Conservation (phyloP, 2,329 filamentous ascomycete genomes). For the Xenoacremonium recifei region DNA sequence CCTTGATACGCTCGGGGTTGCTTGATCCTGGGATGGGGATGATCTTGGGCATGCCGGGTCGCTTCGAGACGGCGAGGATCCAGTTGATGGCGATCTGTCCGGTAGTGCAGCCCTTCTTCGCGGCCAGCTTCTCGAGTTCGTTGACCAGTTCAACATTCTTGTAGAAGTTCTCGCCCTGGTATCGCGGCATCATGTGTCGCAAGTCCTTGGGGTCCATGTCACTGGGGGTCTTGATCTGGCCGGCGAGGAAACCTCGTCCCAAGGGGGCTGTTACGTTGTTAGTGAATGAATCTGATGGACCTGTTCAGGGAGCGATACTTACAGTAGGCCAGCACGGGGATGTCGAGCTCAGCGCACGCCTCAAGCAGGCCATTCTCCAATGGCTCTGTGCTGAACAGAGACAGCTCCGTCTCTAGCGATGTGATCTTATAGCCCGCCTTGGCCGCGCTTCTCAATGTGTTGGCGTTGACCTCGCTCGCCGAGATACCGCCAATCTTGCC, state of each 20-base stretch:
- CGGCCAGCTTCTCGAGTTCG: slow-evolving; percentile 55
- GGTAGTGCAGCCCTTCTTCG: slow-evolving; percentile 57
- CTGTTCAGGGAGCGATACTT: slow-evolving; percentile 5
- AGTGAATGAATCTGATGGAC: slow-evolving; percentile 11
- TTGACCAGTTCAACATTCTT: slow-evolving; percentile 62
- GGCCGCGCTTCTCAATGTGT: slow-evolving; percentile 44
- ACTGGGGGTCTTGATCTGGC: slow-evolving; percentile 47
- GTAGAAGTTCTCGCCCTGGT: slow-evolving; percentile 59
- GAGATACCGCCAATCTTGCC: slow-evolving; percentile 49
- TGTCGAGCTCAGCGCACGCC: slow-evolving; percentile 58
- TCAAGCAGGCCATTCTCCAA: slow-evolving; percentile 46
- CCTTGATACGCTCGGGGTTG: slow-evolving; percentile 52
- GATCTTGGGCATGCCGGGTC: slow-evolving; percentile 53
- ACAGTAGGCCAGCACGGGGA: slow-evolving; percentile 67
- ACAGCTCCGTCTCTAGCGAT: slow-evolving; percentile 50
- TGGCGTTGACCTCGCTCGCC: slow-evolving; percentile 44
- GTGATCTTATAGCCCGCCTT: slow-evolving; percentile 37
- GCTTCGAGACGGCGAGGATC: slow-evolving; percentile 49
- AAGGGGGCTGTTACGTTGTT: slow-evolving; percentile 38
- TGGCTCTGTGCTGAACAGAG: slow-evolving; percentile 42
- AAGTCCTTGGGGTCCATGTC: slow-evolving; percentile 56
- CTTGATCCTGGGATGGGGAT: slow-evolving; percentile 68
- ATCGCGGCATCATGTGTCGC: slow-evolving; percentile 50
- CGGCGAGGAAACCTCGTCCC: slow-evolving; percentile 48
- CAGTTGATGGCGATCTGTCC: slow-evolving; percentile 68